Base-by-base conservation (phyloP, 805 yeast species). In the Saccharomycopsis amapae region DNA sequence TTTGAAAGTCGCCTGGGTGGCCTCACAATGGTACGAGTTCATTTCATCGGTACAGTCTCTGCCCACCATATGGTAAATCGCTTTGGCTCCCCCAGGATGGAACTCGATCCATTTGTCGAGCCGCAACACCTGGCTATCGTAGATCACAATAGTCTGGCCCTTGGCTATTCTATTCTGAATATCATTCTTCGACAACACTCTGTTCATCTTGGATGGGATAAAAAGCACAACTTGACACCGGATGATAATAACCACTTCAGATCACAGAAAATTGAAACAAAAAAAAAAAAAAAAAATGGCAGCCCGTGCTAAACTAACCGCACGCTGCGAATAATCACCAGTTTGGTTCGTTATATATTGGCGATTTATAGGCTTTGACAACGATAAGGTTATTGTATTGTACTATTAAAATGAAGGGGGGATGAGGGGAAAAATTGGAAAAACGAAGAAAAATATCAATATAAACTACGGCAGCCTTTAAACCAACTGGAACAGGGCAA, bases 31-130 rank as follows among this genome's bases (percentile, higher is more conserved):
- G 56, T 85, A 87, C 6, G 89, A 88, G 44, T 79, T 74, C 85
- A 87, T 86, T 60, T 88, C 96, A 59, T 86, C 95, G 0, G 93
- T 81, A 18, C 95, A 95, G 62, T 87, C 95, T 46, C 90, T 66
- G 1, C 96, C 96, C 3, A 87, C 75, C 81, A 87, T 71, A 62
- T 88, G 96, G 55, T 68, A 69, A 5, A 88, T 79, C 1, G 94
- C 89, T 57, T 78, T 83, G 49, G 81, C 89, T 4, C 96, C 96
- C 13, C 96, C 96, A 0, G 96, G 96, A 61, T 87, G 96, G 42
- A 56, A 68, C 22, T 67, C 68, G 30, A 87, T 61, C 96, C 95
- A 87, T 6, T 63, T 52, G 45, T 86, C 79, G 48, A 88, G 66
- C 53, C 78, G 74, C 35, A 87, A 66, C 4, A 83, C 94, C 18